Evolutionary conservation across 768 basidiomycete species (phyloP), one percentile per base, ranked within the genome.

Genomic region (Auricularia cornea): DNA sequence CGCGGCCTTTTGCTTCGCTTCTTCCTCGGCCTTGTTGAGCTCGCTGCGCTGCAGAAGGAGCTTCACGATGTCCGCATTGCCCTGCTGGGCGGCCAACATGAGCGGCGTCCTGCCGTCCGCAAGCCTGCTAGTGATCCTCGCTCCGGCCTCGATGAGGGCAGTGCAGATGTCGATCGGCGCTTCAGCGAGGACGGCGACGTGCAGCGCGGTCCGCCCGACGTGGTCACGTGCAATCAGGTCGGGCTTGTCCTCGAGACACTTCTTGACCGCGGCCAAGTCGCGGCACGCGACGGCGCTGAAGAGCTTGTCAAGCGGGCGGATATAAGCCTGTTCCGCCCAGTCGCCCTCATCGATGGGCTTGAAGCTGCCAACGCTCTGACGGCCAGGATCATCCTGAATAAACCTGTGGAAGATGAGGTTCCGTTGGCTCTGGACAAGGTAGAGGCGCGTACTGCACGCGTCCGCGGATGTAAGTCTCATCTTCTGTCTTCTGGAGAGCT

Each of bases 321-420:
- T 77, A 70, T 86, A 88, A 10, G 82, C 84, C 65, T 84, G 81
- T 35, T 77, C 83, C 63, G 79, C 79, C 86, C 85, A 88, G 76
- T 86, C 84, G 12, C 83, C 84, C 14, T 80, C 82, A 65, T 88
- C 84, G 68, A 86, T 86, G 0, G 85, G 85, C 61, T 84, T 82
- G 76, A 87, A 87, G 68, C 82, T 83, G 1, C 85, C 85, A 1
- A 86, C 80, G 41, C 73, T 80, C 69, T 87, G 85, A 11, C 84
- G 82, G 0, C 84, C 84, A 2, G 84, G 84, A 65, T 86, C 79
- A 60, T 85, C 82, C 66, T 82, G 71, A 23, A 86, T 81, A 70
- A 85, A 86, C 40, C 84, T 84, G 63, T 12, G 2, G 5, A 20
- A 6, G 32, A 5, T 62, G 60, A 44, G 60, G 29, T 14, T 11